Percentiles rank a stretch among this genome's conserved stretches.
phyloP scores from a whole-genome alignment of 768 basidiomycete species.

The Rhodotorula paludigena region DNA sequence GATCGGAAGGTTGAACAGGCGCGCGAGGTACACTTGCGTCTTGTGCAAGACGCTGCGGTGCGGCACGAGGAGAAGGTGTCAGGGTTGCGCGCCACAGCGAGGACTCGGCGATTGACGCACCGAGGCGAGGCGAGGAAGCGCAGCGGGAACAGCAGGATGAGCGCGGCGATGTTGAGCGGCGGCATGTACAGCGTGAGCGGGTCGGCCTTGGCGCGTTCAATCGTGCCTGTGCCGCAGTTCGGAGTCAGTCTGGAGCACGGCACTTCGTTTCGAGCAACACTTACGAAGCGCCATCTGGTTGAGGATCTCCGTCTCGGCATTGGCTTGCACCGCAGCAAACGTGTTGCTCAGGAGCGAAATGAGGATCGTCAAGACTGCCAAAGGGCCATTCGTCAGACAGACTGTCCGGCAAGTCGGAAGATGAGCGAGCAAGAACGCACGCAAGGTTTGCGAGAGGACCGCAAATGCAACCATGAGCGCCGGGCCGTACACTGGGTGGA shows the following conservation, averaged over 20 bases:
- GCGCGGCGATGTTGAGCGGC: slow-evolving; percentile 81
- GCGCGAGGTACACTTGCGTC: slow-evolving; percentile 19
- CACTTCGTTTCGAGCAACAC: neutral
- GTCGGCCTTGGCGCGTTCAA: slow-evolving; percentile 66
- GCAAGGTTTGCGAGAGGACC: slow-evolving; percentile 21
- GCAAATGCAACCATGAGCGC: slow-evolving; percentile 32
- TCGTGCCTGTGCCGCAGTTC: slow-evolving; percentile 51
- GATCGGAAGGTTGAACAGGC: slow-evolving; percentile 25
- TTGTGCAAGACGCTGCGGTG: slow-evolving; percentile 22
- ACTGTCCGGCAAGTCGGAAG: neutral
- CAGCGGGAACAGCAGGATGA: slow-evolving; percentile 78
- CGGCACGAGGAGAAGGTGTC: too few species aligned
- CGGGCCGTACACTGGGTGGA: slow-evolving; percentile 37
- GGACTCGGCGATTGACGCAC: slow-evolving; percentile 45
- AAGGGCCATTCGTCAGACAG: slow-evolving; percentile 43
- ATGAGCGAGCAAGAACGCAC: slow-evolving; percentile 12
- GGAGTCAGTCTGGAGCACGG: neutral
- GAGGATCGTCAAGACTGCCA: slow-evolving; percentile 67
- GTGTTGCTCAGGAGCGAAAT: slow-evolving; percentile 79
- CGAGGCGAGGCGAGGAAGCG: slow-evolving; percentile 76
- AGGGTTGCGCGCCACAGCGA: too few species aligned
- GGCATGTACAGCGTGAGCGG: slow-evolving; percentile 56
- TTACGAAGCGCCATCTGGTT: slow-evolving; percentile 36
- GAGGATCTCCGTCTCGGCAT: slow-evolving; percentile 54
- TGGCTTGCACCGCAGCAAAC: slow-evolving; percentile 85